Evolutionary conservation across 306 rosid species (phyloP).

Genomic region (Chamaecrista fasciculata): DNA sequence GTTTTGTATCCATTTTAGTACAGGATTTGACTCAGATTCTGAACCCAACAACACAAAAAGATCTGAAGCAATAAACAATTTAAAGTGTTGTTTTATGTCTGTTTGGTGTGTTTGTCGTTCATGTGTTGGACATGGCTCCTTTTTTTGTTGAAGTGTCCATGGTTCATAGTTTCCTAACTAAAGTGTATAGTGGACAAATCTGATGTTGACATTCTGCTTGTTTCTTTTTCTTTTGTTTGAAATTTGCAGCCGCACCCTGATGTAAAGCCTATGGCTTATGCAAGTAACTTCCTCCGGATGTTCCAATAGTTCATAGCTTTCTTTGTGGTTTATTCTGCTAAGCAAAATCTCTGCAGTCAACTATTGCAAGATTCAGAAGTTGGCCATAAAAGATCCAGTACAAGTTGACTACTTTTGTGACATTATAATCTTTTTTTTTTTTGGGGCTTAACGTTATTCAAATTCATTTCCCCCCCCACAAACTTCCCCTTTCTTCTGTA

Average conservation of each 20-base stretch:
- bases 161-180: no score
- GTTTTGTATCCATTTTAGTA: no score
- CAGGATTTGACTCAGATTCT: no score
- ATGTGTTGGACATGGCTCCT: no score
- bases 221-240: conserved; percentile 10
- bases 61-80: no score
- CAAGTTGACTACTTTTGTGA: conserved; percentile 32
- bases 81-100: no score
- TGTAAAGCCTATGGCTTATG: conserved; percentile 98
- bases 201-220: not conserved
- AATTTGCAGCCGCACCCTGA: conserved; percentile 91
- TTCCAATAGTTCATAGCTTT: conserved; percentile 49
- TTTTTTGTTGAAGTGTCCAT: no score
- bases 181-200: not conserved
- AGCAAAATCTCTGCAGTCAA: conserved; percentile 27
- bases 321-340: conserved; percentile 23
- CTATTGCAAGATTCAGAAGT: conserved; percentile 30
- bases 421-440: conserved; percentile 33
- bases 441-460: conserved; percentile 22
- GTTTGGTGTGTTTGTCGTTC: no score
- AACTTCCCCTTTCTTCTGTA: conserved; percentile 18
- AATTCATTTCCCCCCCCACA: conserved; percentile 29
- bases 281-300: conserved; percentile 88
- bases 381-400: conserved; percentile 27
- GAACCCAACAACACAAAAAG: no score